These are phyloP conservation scores for Dendrothele bispora DNA, from an alignment of 768 basidiomycete genomes.

Conservation along the genomic window DNA sequence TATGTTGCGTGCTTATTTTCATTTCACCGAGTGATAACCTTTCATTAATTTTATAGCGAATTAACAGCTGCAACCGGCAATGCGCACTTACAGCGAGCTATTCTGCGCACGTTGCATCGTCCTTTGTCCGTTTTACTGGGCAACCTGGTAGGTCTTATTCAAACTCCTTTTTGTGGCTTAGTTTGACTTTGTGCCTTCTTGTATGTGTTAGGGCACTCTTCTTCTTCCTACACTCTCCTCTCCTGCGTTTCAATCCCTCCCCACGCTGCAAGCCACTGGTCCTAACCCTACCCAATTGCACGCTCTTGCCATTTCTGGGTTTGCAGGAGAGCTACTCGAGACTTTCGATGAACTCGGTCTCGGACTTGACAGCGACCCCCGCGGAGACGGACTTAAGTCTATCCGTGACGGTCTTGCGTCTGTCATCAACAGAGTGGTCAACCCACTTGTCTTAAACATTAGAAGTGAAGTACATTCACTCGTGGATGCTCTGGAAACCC, in stretches of 20 bases:
- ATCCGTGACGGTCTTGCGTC: slow-evolving; percentile 74
- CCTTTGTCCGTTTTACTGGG: slow-evolving; percentile 74
- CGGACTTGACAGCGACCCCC: slow-evolving; percentile 57
- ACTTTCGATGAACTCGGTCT: slow-evolving; percentile 66
- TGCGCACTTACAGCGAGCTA: slow-evolving; percentile 64
- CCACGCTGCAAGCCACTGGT: slow-evolving; percentile 48
- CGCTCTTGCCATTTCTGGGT: slow-evolving; percentile 64
- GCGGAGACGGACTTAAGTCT: slow-evolving; percentile 67
- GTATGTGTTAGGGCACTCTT: no score
- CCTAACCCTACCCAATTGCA: slow-evolving; percentile 70
- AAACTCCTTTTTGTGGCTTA: no score
- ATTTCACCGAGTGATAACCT: slow-evolving; percentile 11
- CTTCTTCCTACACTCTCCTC: slow-evolving; percentile 69
- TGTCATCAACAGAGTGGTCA: slow-evolving; percentile 62
- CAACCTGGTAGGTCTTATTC: no score
- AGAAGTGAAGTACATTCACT: slow-evolving; percentile 61
- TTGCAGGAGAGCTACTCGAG: slow-evolving; percentile 74
- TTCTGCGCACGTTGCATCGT: slow-evolving; percentile 71
- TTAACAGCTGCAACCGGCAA: slow-evolving; percentile 64
- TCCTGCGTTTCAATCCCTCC: slow-evolving; percentile 55
- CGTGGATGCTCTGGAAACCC: slow-evolving; percentile 60
- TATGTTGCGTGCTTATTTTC: slow-evolving; percentile 37
- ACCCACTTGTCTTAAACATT: slow-evolving; percentile 62
- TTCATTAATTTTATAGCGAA: slow-evolving; percentile 48
- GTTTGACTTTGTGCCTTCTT: no score